Conservation (phyloP, 1,284 basidiomycete species). For the Amylostereum areolatum region DNA sequence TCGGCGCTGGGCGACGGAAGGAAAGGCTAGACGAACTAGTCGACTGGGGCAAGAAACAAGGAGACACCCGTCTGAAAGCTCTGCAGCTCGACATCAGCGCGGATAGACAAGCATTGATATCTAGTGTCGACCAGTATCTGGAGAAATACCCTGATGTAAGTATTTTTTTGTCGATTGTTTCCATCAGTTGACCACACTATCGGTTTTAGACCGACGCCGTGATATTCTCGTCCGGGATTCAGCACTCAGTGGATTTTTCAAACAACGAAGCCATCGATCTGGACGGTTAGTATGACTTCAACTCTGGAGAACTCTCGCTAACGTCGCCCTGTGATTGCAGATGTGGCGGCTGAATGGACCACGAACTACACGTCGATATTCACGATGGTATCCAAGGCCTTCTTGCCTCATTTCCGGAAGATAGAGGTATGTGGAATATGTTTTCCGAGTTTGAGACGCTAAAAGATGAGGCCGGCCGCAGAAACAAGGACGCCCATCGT, state of each 20-base stretch:
- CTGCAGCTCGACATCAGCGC: constrained; percentile 38
- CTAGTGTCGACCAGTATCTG: constrained; percentile 32
- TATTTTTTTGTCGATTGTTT: background rate
- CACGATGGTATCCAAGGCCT: constrained; percentile 36
- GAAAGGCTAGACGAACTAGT: constrained; percentile 44
- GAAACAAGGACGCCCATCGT: constrained; percentile 38
- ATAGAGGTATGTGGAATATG: constrained; percentile 33
- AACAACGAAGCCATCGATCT: constrained; percentile 42
- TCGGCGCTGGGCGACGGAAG: constrained; percentile 49
- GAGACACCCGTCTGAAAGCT: constrained; percentile 26
- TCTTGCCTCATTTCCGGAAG: constrained; percentile 53
- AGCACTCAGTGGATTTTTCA: constrained; percentile 44
- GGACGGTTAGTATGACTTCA: constrained; percentile 28
- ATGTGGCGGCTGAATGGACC: constrained; percentile 41
- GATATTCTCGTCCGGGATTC: constrained; percentile 46
- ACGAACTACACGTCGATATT: constrained; percentile 55
- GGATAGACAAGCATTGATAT: constrained; percentile 32
- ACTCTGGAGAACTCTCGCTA: background rate
- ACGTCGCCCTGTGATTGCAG: constrained; percentile 20
- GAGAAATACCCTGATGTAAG: constrained; percentile 44
- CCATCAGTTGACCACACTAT: constrained; percentile 15
- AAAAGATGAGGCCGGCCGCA: constrained; percentile 11
- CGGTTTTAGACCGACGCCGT: constrained; percentile 42
- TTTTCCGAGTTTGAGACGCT: background rate
- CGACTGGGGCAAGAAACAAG: constrained; percentile 18